Percentiles rank a stretch among this genome's conserved stretches.
These are phyloP conservation scores for Pseudogymnoascus sp. DNA, from an alignment of 2,329 filamentous ascomycete species.

Conservation along the genomic window DNA sequence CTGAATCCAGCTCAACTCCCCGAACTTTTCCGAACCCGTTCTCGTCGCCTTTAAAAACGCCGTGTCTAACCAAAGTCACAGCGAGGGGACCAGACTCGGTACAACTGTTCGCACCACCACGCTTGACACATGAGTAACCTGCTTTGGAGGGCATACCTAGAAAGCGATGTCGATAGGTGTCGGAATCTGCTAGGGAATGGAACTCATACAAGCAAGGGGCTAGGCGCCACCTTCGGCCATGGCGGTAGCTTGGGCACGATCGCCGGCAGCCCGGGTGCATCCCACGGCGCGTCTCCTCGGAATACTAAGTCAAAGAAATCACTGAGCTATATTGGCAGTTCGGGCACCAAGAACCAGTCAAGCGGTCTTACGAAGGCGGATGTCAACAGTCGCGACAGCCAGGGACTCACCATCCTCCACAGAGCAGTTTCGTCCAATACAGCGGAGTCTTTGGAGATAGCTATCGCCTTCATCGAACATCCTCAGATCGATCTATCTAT, in stretches of 20 bases:
- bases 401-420: slow-evolving; percentile 75
- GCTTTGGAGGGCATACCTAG: slow-evolving; percentile 94
- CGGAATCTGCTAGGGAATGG: slow-evolving; percentile 66
- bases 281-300: slow-evolving; percentile 42
- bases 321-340: slow-evolving; percentile 41
- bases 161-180: slow-evolving; percentile 96
- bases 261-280: slow-evolving; percentile 24
- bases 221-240: slow-evolving; percentile 35
- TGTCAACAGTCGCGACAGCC: slow-evolving; percentile 75
- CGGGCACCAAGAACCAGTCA: slow-evolving; percentile 38
- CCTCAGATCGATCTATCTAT: slow-evolving; percentile 77
- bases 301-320: slow-evolving; percentile 44
- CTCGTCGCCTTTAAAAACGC: slow-evolving; percentile 77
- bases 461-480: slow-evolving; percentile 70
- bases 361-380: slow-evolving; percentile 50
- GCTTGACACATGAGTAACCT: slow-evolving; percentile 79
- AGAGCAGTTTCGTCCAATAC: slow-evolving; percentile 72
- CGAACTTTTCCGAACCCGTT: slow-evolving; percentile 19
- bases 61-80: slow-evolving; percentile 79
- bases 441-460: slow-evolving; percentile 63
- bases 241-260: slow-evolving; percentile 34
- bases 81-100: slow-evolving; percentile 58
- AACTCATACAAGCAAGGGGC: slow-evolving; percentile 48
- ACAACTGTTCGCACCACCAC: slow-evolving; percentile 28
- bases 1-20: slow-evolving; percentile 33